Evolutionary conservation across 2,329 filamentous ascomycete species (phyloP).

Genomic region (Hypoxylon sp.): DNA sequence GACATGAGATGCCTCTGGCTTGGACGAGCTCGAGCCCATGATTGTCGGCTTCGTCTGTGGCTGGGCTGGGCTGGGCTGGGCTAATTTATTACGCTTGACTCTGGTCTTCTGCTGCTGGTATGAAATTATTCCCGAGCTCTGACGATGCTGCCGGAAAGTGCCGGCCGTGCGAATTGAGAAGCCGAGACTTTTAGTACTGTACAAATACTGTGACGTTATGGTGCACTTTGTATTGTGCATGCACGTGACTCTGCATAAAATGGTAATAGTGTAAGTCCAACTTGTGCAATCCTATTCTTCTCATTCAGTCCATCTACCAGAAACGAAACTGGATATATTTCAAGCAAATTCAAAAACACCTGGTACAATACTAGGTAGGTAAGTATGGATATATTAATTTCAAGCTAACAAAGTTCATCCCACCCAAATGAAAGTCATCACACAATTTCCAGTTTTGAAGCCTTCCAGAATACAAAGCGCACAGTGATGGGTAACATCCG

Average conservation of each 20-base stretch:
- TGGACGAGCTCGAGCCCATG: slow-evolving; percentile 67
- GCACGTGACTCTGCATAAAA: slow-evolving; percentile 4
- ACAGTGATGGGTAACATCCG: no score
- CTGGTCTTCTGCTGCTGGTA: slow-evolving; percentile 21
- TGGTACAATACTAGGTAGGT: no score
- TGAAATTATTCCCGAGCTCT: slow-evolving; percentile 26
- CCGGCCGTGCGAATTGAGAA: slow-evolving; percentile 29
- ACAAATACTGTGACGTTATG: slow-evolving; percentile 20
- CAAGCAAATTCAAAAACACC: no score
- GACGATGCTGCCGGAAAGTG: slow-evolving; percentile 23
- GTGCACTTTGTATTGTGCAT: background rate
- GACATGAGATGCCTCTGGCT: slow-evolving; percentile 57
- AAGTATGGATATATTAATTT: no score
- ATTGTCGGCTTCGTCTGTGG: slow-evolving; percentile 48
- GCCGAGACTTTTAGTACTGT: background rate
- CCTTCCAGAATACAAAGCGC: no score
- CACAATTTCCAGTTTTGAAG: no score
- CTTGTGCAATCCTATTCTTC: no score
- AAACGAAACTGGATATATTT: no score
- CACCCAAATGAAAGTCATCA: no score
- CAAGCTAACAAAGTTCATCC: no score
- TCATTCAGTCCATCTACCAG: no score
- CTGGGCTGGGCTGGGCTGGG: slow-evolving; percentile 10
- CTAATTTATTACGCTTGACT: slow-evolving; percentile 32
- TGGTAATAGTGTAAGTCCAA: no score